phyloP scores from a whole-genome alignment of 164 flowering plant species.

The Vitis cinerea region DNA sequence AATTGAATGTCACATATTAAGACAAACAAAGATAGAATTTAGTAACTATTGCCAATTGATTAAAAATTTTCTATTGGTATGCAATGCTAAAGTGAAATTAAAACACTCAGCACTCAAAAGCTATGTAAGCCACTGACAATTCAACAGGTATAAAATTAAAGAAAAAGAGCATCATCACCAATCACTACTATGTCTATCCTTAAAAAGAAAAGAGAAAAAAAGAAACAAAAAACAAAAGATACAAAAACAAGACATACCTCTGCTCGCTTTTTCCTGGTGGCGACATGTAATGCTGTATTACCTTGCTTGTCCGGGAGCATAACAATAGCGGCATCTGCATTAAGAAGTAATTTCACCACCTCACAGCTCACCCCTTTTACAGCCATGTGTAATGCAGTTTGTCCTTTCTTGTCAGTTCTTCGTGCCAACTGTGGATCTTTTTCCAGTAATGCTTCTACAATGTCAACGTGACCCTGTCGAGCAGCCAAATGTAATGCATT shows the following conservation, averaged over 20 bases:
- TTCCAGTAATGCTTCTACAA: conserved; percentile 64
- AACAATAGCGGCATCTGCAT: conserved; percentile 79
- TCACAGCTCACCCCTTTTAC: conserved; percentile 77
- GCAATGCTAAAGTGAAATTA: no score
- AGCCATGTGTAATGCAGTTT: conserved; percentile 89
- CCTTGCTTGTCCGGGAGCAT: conserved; percentile 88
- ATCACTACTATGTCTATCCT: no score
- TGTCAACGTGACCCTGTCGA: conserved; percentile 75
- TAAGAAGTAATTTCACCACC: conserved; percentile 71
- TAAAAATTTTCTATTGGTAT: no score
- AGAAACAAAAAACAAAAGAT: neutral
- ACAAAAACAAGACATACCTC: conserved; percentile 47
- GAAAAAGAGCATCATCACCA: no score
- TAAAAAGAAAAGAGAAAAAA: neutral
- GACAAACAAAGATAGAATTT: no score
- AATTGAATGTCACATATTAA: no score
- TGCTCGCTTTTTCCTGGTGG: conserved; percentile 80
- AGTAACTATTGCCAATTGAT: no score
- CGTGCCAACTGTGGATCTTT: conserved; percentile 76
- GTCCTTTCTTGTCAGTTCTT: conserved; percentile 83
- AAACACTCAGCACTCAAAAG: no score
- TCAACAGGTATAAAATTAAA: no score
- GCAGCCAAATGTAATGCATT: conserved; percentile 82
- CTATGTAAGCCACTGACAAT: no score
- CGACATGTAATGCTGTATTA: conserved; percentile 81